Evolutionary conservation across 768 basidiomycete species (phyloP).

Genomic region (Lactifluus subvellereus): DNA sequence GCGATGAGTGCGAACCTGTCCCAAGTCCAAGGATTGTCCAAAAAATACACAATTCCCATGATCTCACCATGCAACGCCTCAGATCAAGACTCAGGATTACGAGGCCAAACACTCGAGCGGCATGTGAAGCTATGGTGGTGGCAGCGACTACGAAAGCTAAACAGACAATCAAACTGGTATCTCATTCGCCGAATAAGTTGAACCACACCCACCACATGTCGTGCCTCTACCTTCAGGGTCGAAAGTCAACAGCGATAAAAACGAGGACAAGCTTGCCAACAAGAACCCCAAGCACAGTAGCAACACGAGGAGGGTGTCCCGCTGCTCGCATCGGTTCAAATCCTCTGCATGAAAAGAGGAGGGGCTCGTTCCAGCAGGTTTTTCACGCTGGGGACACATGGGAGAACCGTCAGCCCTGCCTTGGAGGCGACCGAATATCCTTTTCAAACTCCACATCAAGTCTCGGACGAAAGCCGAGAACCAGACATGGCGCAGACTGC

Average conservation of each 20-base stretch:
- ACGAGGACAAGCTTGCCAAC: constrained; percentile 23
- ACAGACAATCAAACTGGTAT: background rate
- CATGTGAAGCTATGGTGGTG: constrained; percentile 5
- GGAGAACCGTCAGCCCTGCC: background rate
- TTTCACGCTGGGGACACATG: background rate
- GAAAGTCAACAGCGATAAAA: constrained; percentile 19
- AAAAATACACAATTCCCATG: constrained; percentile 12
- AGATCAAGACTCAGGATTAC: constrained; percentile 14
- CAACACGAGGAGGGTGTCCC: constrained; percentile 3
- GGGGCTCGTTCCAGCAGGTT: background rate
- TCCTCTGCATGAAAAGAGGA: background rate
- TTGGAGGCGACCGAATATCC: background rate
- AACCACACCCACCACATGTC: constrained; percentile 7
- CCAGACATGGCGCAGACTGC: constrained; percentile 29
- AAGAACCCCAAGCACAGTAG: constrained; percentile 22
- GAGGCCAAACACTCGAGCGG: constrained; percentile 15
- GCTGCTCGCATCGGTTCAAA: background rate
- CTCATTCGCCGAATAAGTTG: background rate
- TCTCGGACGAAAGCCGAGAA: constrained; percentile 26
- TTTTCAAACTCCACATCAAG: constrained; percentile 1
- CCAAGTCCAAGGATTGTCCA: constrained; percentile 9
- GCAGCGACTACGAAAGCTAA: constrained; percentile 18
- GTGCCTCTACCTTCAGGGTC: background rate
- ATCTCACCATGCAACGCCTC: background rate
- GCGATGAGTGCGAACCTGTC: constrained; percentile 9